Evolutionary conservation across 176 grass and related monocot species (phyloP).

Genomic region (Triticum timopheevii): DNA sequence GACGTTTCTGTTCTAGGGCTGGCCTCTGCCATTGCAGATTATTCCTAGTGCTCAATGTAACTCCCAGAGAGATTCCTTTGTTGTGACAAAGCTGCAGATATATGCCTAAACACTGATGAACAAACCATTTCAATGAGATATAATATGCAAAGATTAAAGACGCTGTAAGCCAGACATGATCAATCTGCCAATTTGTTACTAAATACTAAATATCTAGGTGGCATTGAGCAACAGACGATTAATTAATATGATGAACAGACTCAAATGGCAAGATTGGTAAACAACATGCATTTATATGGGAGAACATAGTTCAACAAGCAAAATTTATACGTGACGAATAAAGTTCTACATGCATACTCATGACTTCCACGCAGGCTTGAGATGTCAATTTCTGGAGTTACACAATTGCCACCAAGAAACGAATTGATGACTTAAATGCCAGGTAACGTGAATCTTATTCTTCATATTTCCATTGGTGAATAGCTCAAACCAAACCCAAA

Average conservation of each 20-base stretch:
- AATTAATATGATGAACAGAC: neutral
- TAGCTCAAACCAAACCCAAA: constrained; percentile 17
- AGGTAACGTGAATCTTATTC: neutral
- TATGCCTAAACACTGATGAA: constrained; percentile 19
- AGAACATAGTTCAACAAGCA: neutral
- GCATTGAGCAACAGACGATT: neutral
- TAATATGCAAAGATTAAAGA: neutral
- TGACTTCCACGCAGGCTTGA: constrained; percentile 3
- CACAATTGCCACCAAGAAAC: neutral
- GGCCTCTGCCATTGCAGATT: constrained; percentile 77
- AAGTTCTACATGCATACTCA: constrained; percentile 12
- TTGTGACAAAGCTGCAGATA: constrained; percentile 6
- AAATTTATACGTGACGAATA: constrained; percentile 4
- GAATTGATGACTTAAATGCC: neutral
- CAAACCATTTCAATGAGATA: constrained; percentile 18
- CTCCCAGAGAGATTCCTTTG: constrained; percentile 24
- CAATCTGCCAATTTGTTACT: neutral
- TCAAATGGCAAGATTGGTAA: neutral
- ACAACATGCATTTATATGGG: neutral
- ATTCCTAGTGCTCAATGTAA: constrained; percentile 24
- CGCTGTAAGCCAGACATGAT: neutral
- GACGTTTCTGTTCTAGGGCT: constrained; percentile 95
- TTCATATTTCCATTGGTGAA: neutral
- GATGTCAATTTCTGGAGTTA: constrained; percentile 7
- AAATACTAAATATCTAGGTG: neutral